Evolutionary conservation across 2,329 filamentous ascomycete species (phyloP).

Genomic region (Saccharata proteae): DNA sequence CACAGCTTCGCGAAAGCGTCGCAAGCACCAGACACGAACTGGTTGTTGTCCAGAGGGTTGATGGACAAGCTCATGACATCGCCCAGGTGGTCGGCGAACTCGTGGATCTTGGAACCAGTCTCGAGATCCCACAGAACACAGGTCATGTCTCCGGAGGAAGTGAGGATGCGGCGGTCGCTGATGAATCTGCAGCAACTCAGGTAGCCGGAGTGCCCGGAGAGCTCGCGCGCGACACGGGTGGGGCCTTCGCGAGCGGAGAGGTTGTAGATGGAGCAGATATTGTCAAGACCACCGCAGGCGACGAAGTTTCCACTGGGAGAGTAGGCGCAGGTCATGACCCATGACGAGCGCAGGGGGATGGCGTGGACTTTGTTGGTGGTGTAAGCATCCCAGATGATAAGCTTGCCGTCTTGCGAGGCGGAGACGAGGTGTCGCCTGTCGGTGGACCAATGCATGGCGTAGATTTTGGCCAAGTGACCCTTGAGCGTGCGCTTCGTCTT

Average conservation of each 20-base stretch:
- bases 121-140: slow-evolving; percentile 99
- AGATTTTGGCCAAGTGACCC: slow-evolving; percentile 97
- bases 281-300: slow-evolving; percentile 95
- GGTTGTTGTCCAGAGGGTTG: slow-evolving; percentile 97
- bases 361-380: slow-evolving; percentile 99
- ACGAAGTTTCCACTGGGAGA: slow-evolving; percentile 97
- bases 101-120: slow-evolving; percentile 90
- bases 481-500: slow-evolving; percentile 94
- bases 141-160: slow-evolving; percentile 98
- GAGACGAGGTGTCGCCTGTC: slow-evolving; percentile 95
- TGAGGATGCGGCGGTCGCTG: slow-evolving; percentile 94
- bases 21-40: slow-evolving; percentile 97
- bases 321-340: slow-evolving; percentile 99
- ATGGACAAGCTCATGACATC: slow-evolving; percentile 99
- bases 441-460: slow-evolving; percentile 99
- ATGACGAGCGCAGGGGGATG: slow-evolving; percentile 91
- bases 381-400: slow-evolving; percentile 99
- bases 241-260: slow-evolving; percentile 94
- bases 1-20: slow-evolving; percentile 97
- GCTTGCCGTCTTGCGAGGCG: slow-evolving; percentile 95
- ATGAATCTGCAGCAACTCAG: slow-evolving; percentile 98
- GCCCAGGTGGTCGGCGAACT: slow-evolving; percentile 95
- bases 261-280: slow-evolving; percentile 99
- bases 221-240: slow-evolving; percentile 85
- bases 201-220: slow-evolving; percentile 94